A percentile compares a stretch with the other conserved stretches of the same genome.
phyloP scores from a whole-genome alignment of 78 protist species.

The Dictyostelium citrinum region DNA sequence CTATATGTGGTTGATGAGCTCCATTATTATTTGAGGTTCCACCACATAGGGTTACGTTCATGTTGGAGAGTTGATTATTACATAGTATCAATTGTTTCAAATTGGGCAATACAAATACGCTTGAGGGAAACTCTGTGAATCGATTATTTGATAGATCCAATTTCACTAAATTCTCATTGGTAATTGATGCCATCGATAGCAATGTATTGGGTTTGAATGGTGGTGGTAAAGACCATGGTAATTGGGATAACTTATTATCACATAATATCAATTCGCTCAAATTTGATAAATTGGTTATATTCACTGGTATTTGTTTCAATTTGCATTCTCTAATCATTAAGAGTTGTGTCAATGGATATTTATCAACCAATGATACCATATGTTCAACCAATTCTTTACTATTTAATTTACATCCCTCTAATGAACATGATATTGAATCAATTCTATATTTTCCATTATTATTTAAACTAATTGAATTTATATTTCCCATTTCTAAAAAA shows the following conservation, averaged over 20 bases:
- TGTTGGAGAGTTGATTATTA: not conserved
- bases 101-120: slow-evolving; percentile 16
- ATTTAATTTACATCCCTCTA: slow-evolving; percentile 28
- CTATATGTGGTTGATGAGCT: not conserved
- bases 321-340: not conserved
- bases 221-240: slow-evolving; percentile 37
- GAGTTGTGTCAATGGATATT: not conserved
- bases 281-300: not conserved
- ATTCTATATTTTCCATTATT: slow-evolving; percentile 23
- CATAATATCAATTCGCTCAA: not conserved
- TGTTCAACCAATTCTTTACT: not conserved
- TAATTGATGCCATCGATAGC: not conserved
- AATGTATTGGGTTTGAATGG: not conserved
- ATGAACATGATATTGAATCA: not conserved
- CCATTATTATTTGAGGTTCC: not conserved
- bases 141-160: slow-evolving; percentile 4
- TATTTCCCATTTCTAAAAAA: slow-evolving; percentile 16
- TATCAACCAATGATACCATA: not conserved
- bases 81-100: not conserved
- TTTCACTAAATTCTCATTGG: not conserved
- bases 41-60: not conserved
- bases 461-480: not conserved
- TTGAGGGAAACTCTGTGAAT: slow-evolving; percentile 6
- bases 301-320: not conserved
- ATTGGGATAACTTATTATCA: not conserved